Evolutionary conservation across 306 rosid genomes (phyloP).

Genomic region (Inga leiocalycina): DNA sequence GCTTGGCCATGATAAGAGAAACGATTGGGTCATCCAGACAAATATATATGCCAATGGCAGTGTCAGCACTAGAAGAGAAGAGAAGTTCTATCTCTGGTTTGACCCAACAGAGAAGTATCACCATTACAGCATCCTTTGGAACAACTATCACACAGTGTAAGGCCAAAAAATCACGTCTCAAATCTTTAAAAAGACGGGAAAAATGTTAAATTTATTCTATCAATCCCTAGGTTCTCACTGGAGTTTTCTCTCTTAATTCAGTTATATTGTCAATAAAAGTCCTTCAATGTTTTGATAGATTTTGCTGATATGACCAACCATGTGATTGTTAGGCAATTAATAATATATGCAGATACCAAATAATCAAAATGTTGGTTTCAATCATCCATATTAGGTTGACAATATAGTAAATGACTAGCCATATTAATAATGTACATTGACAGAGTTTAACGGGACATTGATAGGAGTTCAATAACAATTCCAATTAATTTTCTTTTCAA

Average conservation of each 20-base stretch:
- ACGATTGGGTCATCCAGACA: constrained; percentile 87
- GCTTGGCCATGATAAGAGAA: constrained; percentile 92
- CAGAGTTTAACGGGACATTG: neutral
- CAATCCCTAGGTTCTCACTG: neutral
- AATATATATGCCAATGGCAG: constrained; percentile 90
- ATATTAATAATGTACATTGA: neutral
- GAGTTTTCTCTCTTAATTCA: neutral
- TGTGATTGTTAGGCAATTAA: neutral
- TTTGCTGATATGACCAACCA: neutral
- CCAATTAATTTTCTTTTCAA: neutral
- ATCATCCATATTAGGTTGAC: neutral
- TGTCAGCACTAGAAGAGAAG: constrained; percentile 91
- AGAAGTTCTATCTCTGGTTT: constrained; percentile 93
- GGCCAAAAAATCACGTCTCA: constrained; percentile 24
- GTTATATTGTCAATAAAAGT: neutral
- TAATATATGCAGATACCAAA: neutral
- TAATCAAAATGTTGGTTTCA: neutral
- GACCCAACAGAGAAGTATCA: constrained; percentile 82
- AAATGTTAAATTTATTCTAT: neutral
- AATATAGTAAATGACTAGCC: neutral
- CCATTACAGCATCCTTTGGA: constrained; percentile 88
- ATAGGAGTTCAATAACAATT: neutral
- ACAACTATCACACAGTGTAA: constrained; percentile 85
- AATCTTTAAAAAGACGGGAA: neutral
- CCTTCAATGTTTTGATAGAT: neutral